These are phyloP conservation scores for Xylariaceae sp. DNA, from an alignment of 2,329 filamentous ascomycete genomes.

Conservation along the genomic window DNA sequence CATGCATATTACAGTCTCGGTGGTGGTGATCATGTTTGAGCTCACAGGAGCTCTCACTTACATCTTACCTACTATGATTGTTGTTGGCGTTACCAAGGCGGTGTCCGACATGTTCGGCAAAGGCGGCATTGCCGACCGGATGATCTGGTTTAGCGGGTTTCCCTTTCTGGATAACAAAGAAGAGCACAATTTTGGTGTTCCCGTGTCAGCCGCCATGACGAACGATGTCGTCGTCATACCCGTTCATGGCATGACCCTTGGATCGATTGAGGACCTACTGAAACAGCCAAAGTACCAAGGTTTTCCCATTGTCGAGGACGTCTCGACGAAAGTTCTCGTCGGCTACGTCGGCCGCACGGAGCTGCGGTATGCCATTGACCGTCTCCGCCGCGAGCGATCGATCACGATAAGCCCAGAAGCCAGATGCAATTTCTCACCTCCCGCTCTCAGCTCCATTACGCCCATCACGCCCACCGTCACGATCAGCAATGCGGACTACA, in stretches of 20 bases:
- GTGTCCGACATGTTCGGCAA: slow-evolving; percentile 91
- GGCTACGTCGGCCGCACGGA: slow-evolving; percentile 95
- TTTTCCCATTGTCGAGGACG: slow-evolving; percentile 86
- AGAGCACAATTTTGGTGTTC: slow-evolving; percentile 93
- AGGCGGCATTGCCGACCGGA: slow-evolving; percentile 93
- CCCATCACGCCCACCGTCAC: slow-evolving; percentile 52
- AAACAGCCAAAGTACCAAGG: slow-evolving; percentile 83
- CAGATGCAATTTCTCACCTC: slow-evolving; percentile 72
- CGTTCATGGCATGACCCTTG: slow-evolving; percentile 71
- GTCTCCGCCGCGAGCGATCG: slow-evolving; percentile 68
- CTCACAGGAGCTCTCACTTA: slow-evolving; percentile 96
- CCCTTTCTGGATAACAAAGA: slow-evolving; percentile 97
- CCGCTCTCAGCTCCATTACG: slow-evolving; percentile 38
- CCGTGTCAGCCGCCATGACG: slow-evolving; percentile 90
- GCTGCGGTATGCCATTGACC: slow-evolving; percentile 85
- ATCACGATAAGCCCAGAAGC: slow-evolving; percentile 64
- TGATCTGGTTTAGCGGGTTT: slow-evolving; percentile 99
- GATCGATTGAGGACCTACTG: slow-evolving; percentile 76
- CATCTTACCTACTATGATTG: slow-evolving; percentile 98
- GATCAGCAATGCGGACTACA: slow-evolving; percentile 62
- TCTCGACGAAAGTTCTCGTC: slow-evolving; percentile 69
- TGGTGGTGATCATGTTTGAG: slow-evolving; percentile 99
- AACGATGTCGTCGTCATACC: slow-evolving; percentile 74
- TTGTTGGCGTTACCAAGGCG: slow-evolving; percentile 94
- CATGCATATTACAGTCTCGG: slow-evolving; percentile 96